These are phyloP conservation scores for Catenaria anguillulae DNA, from an alignment of 371 early-diverging fungal genomes.

Conservation along the genomic window DNA sequence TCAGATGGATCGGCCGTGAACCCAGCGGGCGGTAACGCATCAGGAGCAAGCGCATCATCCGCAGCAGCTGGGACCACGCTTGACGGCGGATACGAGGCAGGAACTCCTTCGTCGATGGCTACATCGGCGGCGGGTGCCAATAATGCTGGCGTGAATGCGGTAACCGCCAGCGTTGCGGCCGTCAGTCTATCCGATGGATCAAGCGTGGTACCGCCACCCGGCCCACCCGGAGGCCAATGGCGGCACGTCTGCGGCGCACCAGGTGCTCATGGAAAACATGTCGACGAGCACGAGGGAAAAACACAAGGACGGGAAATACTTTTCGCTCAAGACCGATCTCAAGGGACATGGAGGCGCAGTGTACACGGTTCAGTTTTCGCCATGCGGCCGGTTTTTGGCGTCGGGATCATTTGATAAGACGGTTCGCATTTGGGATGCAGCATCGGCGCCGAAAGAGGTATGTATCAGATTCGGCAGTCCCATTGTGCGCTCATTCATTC, in stretches of 20 bases:
- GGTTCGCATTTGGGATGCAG: conserved; percentile 73
- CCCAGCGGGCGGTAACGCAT: too few relatives aligned
- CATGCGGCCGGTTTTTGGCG: conserved; percentile 58
- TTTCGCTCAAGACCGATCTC: conserved; percentile 37
- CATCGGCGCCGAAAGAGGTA: conserved; percentile 52
- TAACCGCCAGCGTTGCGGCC: too few relatives aligned
- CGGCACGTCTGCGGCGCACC: neutral
- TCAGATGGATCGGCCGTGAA: too few relatives aligned
- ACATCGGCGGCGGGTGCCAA: neutral
- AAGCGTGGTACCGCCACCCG: too few relatives aligned
- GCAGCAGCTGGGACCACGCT: too few relatives aligned
- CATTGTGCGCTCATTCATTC: neutral
- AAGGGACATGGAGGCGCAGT: conserved; percentile 78
- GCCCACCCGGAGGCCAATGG: too few relatives aligned
- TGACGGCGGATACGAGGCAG: too few relatives aligned
- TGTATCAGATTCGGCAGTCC: neutral
- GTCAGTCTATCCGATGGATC: too few relatives aligned
- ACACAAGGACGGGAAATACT: conserved; percentile 24
- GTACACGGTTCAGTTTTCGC: conserved; percentile 65
- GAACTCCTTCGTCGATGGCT: too few relatives aligned
- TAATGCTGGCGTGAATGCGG: too few relatives aligned
- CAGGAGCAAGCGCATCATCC: too few relatives aligned
- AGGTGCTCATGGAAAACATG: neutral
- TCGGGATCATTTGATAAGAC: conserved; percentile 85
- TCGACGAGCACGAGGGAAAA: neutral